Percentiles rank a stretch among this genome's conserved stretches.
These are phyloP conservation scores for Aciculosporium take DNA, from an alignment of 2,329 filamentous ascomycete genomes.

Conservation along the genomic window DNA sequence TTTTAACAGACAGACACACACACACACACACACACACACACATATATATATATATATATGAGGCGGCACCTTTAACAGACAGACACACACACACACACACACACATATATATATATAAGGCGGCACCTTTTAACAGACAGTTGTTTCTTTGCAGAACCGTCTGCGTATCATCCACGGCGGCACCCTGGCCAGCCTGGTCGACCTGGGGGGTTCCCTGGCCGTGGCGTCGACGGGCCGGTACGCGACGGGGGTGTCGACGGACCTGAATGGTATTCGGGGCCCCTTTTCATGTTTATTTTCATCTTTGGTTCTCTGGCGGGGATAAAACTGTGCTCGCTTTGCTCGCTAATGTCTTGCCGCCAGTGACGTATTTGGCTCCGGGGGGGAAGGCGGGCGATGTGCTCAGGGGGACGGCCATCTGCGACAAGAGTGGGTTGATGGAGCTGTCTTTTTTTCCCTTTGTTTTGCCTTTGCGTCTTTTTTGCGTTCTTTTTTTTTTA, in stretches of 20 bases:
- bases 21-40: no score
- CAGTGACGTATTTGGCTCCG: constrained; percentile 48
- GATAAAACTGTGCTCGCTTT: background rate
- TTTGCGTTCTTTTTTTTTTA: background rate
- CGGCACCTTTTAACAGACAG: no score
- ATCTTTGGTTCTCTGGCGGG: background rate
- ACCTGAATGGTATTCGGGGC: constrained; percentile 47
- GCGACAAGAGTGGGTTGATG: constrained; percentile 42
- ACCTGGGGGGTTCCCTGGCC: constrained; percentile 49
- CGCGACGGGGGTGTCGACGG: constrained; percentile 50
- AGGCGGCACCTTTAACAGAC: no score
- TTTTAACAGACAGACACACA: no score
- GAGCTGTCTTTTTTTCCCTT: background rate
- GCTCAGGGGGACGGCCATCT: constrained; percentile 40
- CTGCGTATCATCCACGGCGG: constrained; percentile 65
- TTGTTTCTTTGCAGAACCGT: constrained; percentile 52
- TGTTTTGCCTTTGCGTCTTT: background rate
- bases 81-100: no score
- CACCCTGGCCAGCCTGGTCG: constrained; percentile 62
- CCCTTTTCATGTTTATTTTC: no score
- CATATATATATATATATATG: no score
- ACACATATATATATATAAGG: no score
- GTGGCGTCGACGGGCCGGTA: constrained; percentile 50
- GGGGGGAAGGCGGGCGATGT: constrained; percentile 44
- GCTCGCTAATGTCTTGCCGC: background rate